Conservation (phyloP, 306 rosid species). For the Biancaea sappan region DNA sequence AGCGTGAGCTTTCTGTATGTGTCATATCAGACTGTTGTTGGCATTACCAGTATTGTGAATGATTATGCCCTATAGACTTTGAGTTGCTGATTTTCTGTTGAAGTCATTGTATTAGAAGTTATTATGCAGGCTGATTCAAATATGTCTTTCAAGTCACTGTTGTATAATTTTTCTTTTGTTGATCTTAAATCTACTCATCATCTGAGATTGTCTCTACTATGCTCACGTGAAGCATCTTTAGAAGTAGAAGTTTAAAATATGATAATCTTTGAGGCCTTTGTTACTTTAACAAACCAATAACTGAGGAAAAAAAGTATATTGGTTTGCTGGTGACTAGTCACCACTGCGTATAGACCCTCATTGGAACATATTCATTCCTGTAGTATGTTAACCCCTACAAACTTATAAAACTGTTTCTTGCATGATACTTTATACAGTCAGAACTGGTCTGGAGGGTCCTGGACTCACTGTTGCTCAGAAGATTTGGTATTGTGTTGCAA, state of each 20-base stretch:
- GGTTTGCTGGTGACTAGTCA: neutral
- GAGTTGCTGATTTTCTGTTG: neutral
- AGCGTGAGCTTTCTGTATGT: neutral
- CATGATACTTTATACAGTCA: conserved; percentile 51
- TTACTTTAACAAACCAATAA: neutral
- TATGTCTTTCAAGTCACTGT: neutral
- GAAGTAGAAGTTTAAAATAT: neutral
- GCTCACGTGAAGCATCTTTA: neutral
- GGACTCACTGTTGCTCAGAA: conserved; percentile 92
- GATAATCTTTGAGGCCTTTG: neutral
- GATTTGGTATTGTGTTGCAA: conserved; percentile 89
- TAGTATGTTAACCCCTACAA: neutral
- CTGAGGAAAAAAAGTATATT: neutral
- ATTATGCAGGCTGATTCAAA: neutral
- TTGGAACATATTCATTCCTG: neutral
- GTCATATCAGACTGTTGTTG: neutral
- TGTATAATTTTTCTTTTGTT: neutral
- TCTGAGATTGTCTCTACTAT: neutral
- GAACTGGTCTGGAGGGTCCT: conserved; percentile 98
- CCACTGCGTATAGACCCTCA: neutral
- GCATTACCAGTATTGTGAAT: neutral
- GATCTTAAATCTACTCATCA: neutral
- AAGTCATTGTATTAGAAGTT: neutral
- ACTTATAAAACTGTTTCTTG: conserved; percentile 1
- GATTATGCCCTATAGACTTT: neutral